phyloP scores from a whole-genome alignment of 345 rosid genomes.

The Melaleuca quinquenervia region DNA sequence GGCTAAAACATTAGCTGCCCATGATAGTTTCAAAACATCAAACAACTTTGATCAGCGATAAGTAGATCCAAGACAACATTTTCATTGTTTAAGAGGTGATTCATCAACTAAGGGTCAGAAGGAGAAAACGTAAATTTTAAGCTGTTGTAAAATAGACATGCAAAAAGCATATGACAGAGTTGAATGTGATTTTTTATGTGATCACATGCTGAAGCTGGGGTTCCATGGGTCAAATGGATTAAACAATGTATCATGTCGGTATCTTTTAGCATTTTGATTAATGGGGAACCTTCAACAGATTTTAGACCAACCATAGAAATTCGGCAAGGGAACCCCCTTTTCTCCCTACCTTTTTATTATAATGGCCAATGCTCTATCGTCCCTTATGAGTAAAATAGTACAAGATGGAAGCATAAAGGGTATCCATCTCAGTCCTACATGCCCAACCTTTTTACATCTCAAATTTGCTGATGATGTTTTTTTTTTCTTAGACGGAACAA shows the following conservation, averaged over 20 bases:
- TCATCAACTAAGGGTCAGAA: not conserved
- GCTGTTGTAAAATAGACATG: not conserved
- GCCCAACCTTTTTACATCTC: too few species aligned
- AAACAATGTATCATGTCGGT: too few species aligned
- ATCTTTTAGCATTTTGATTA: too few species aligned
- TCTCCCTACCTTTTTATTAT: too few species aligned
- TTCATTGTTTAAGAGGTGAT: not conserved
- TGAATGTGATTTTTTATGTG: not conserved
- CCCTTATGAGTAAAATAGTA: too few species aligned
- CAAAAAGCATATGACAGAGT: not conserved
- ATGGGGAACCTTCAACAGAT: too few species aligned
- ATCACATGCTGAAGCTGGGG: not conserved
- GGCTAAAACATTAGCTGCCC: not conserved
- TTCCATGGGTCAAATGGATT: not conserved
- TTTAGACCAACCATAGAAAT: fast-evolving
- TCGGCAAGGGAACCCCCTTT: too few species aligned
- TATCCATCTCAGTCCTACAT: too few species aligned
- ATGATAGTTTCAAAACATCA: not conserved
- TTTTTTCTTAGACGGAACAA: too few species aligned
- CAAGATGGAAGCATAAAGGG: too few species aligned
- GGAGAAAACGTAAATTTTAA: not conserved
- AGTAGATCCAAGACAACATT: not conserved
- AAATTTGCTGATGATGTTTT: too few species aligned
- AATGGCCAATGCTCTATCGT: too few species aligned
- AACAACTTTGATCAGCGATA: not conserved